Percentiles rank a stretch among this genome's conserved stretches.
These are phyloP conservation scores for Boletus rufocinnamomeus DNA, from an alignment of 768 basidiomycete genomes.

Conservation along the genomic window DNA sequence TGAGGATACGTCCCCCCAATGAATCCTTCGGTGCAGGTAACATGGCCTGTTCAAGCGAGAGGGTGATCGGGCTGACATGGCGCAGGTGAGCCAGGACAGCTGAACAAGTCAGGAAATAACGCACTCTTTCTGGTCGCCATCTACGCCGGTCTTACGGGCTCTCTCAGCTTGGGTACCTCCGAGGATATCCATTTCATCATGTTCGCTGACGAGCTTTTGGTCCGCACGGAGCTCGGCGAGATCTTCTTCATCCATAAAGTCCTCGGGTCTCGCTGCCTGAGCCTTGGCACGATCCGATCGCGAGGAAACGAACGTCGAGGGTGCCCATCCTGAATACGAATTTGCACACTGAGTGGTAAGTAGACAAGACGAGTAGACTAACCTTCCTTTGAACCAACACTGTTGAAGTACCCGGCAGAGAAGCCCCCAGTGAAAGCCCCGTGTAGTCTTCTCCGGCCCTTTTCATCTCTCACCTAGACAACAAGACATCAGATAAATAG, in stretches of 20 bases:
- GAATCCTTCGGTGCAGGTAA: constrained; percentile 78
- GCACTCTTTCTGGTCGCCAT: constrained; percentile 45
- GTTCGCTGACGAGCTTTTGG: constrained; percentile 73
- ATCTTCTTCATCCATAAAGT: constrained; percentile 99
- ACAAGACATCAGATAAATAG: constrained; percentile 20
- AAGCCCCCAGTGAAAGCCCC: constrained; percentile 99
- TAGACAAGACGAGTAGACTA: constrained; percentile 13
- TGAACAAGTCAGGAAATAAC: neutral
- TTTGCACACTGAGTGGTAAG: neutral
- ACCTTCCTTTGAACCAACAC: constrained; percentile 96
- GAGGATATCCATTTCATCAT: constrained; percentile 72
- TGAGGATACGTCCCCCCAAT: constrained; percentile 80
- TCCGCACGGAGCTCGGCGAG: constrained; percentile 77
- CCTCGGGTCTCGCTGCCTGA: constrained; percentile 69
- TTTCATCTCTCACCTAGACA: constrained; percentile 83
- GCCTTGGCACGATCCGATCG: constrained; percentile 68
- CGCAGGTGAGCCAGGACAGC: constrained; percentile 1
- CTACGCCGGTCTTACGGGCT: constrained; percentile 33
- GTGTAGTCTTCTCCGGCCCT: constrained; percentile 89
- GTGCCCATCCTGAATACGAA: constrained; percentile 81
- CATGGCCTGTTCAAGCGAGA: constrained; percentile 63
- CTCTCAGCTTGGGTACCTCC: constrained; percentile 56
- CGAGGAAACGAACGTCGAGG: constrained; percentile 90
- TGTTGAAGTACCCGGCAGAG: constrained; percentile 96
- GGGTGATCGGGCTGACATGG: constrained; percentile 56